Base-by-base conservation (phyloP, 805 yeast genomes). In the Metschnikowia amazonensis region DNA sequence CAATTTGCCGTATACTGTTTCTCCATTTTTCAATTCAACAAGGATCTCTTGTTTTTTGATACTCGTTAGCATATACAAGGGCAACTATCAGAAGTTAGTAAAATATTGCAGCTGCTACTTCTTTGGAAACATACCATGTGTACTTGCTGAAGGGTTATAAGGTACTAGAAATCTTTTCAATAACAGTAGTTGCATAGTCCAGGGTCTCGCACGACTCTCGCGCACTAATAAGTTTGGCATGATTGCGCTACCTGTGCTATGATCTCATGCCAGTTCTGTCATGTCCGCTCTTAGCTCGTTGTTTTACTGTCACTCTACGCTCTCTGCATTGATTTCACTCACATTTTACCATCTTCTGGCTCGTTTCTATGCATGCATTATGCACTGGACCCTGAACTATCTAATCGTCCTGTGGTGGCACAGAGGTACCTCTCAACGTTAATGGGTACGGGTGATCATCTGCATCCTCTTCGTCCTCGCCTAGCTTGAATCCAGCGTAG, bases 1-100 rank as follows among this genome's bases (percentile, higher is more conserved):
- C 48, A 94, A 72, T 46, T 77, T 79, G 42, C 99, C 99, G 59
- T 84, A 85, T 41, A 90, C 73, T 8, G 92, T 82, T 59, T 88
- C 97, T 28, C 98, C 97, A 46, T 85, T 82, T 65, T 94, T 94
- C 60, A 94, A 78, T 64, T 92, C 99, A 40, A 94, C 88, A 59
- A 85, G 76, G 59, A 94, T 77, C 31, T 89, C 86, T 60, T 87
- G 90, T 47, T 88, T 90, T 64, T 89, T 90, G 14, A 96, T 88
- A 45, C 96, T 86, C 44, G 95, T 89, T 59, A 94, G 77, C 50
- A 94, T 76, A 56, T 89, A 90, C 58, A 94, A 74, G 36, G 99
- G 99, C 50, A 94, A 80, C 99, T 86, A 54, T 14, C 14, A 3
- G 18, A 4, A 7, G 49, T 52, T 47, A 48, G 53, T 43, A 30